Evolutionary conservation across 2,329 filamentous ascomycete species (phyloP), one percentile per base, ranked within the genome.

Genomic region (Ophiostoma sp.): DNA sequence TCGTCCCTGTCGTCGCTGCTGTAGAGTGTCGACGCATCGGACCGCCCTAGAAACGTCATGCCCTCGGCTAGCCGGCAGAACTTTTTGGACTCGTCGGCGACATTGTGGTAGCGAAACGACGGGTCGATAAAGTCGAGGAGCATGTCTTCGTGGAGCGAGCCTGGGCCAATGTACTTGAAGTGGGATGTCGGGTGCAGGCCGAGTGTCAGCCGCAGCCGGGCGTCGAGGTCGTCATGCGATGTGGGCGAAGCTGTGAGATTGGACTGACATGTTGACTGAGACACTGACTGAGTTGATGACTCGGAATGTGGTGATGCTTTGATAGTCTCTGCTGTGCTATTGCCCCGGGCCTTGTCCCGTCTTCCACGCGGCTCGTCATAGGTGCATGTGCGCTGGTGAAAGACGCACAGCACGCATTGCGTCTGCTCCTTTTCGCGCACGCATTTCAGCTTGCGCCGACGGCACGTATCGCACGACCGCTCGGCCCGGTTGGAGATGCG

Each of bases 341-440:
- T 23, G 48, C 17, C n/a, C 4, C n/a, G 48, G 13, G 17, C 13
- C 13, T 52, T 52, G 17, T 3, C 17, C 48, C 20, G 48, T 8
- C 17, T 20, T n/a, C 48, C 48, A 6, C 48, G 85, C 73, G 62
- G 62, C 11, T 83, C 84, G 75, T 88, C 84, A 76, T 89, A 90
- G 35, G 88, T 90, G 78, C 88, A 90, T 72, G 87, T 84, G 76
- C 89, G 87, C 77, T 87, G 86, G 79, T 90, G 87, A 77, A 89
- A 89, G 73, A 86, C 84, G 78, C 88, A 90, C 71, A 90, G 80
- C 68, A 89, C 77, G 70, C 4, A 73, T 76, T 3, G 78, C 74
- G 1, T 76, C 76, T 4, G 77, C 73, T 3, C 77, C 75, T 15
- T 76, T 71, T 52, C 69, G 15, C 70, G 69, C 31, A 68, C 67